Evolutionary conservation across 257 asterid species (phyloP), one percentile per base, ranked within the genome.

Genomic region (Solanum pinnatisectum): DNA sequence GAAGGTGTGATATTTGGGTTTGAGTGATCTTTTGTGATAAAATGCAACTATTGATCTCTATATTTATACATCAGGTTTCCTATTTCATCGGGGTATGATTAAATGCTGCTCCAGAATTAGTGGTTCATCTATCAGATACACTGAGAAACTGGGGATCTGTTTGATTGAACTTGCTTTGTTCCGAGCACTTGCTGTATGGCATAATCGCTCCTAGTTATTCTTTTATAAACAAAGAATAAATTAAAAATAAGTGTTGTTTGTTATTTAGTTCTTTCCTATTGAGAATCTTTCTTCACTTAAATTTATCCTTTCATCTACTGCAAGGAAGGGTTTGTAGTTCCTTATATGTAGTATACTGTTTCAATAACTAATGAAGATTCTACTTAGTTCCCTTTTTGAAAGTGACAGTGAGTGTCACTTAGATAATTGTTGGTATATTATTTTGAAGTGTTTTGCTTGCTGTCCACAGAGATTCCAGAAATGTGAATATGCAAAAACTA

Each of bases 401-500:
- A 44, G 68, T 46, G 65, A 27, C 13, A 11, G 14, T 37, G 52
- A 35, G 30, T 39, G 36, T 40, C 65, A 73, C 33, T 25, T 27
- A 74, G 70, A 49, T 85, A 23, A 85, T 42, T 60, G 86, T 15
- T 84, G 70, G 86, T 52, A 87, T 88, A 60, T 89, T 46, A 67
- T 86, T 90, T 83, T 85, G 77, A 68, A 86, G 86, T 77, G 56
- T 84, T 74, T 10, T 52, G 36, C 72, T 65, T n/a, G 33, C 35
- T 90, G 85, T 89, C 73, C 81, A 35, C 95, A 96, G 99, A 95
- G 93, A 92, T 96, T 96, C 91, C 98, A 95, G 93, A 95, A 92
- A 88, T 92, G 95, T 86, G 95, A 95, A 88, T 92, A 95, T 86
- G 95, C 94, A 23, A 92, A 94, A 89, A 93, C 95, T 60, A 95